Evolutionary conservation across 805 yeast genomes (phyloP).

Genomic region (Lachancea nothofagi): DNA sequence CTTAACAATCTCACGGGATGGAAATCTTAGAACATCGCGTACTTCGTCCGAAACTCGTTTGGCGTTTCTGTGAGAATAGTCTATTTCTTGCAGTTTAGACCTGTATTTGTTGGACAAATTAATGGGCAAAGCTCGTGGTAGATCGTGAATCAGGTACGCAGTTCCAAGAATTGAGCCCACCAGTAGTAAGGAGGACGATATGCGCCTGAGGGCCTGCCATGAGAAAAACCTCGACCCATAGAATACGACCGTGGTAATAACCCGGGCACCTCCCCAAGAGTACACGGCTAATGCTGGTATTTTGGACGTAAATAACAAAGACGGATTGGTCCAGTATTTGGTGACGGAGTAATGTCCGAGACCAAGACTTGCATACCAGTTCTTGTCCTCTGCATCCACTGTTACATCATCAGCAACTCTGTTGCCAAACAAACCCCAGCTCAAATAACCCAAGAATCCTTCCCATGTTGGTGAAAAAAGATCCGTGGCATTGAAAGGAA

Average conservation of each 20-base stretch:
- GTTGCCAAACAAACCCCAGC: conserved; percentile 31
- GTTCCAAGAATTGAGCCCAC: conserved; percentile 48
- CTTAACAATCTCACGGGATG: conserved; percentile 65
- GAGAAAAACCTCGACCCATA: conserved; percentile 37
- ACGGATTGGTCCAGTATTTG: conserved; percentile 31
- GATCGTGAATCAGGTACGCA: conserved; percentile 65
- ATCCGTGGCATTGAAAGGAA: conserved; percentile 61
- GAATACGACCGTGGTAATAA: conserved; percentile 33
- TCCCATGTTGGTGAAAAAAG: conserved; percentile 73
- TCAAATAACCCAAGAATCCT: conserved; percentile 41
- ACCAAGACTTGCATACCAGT: conserved; percentile 18
- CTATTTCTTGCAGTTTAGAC: conserved; percentile 55
- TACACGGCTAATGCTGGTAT: conserved; percentile 32
- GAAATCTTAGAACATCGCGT: conserved; percentile 71
- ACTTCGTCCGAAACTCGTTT: conserved; percentile 76
- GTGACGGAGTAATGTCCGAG: conserved; percentile 20
- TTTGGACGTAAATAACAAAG: conserved; percentile 31
- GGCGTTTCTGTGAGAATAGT: conserved; percentile 75
- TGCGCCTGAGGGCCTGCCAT: conserved; percentile 35
- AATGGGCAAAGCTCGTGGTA: conserved; percentile 84
- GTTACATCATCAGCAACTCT: conserved; percentile 3
- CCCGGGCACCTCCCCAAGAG: conserved; percentile 38
- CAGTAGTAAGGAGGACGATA: conserved; percentile 50
- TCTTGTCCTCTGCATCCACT: not conserved
- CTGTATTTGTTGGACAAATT: conserved; percentile 72